Base-by-base conservation (phyloP, 2,329 filamentous ascomycete genomes). In the Aspergillus calidoustus region DNA sequence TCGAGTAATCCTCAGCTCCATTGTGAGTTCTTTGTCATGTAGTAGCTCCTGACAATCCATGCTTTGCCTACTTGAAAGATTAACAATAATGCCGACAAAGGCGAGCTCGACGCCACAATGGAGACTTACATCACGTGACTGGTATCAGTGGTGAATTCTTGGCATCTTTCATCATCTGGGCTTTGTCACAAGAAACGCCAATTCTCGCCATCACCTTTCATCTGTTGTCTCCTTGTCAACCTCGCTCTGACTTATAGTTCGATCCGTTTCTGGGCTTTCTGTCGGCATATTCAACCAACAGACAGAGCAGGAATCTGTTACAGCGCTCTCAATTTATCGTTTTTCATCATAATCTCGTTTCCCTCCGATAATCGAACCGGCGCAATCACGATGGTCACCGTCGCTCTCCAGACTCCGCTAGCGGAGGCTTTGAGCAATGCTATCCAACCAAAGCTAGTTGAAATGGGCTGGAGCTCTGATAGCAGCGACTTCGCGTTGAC, bases 401-500 rank as follows among this genome's bases (percentile, higher is more conserved):
- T 93, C 66, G 82, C 86, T 58, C 84, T 91, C 68, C 90, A 91
- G 71, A 92, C 93, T 75, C 91, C 92, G 52, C 83, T 98, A 74
- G 93, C 93, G 68, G 87, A 93, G 69, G 91, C 92, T 66, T 87
- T 99, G 58, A 92, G 90, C 75, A 83, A 84, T 70, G 89, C 89
- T 47, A 93, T 98, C 66, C 91, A 95, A 79, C 90, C 92, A 34
- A 98, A 98, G 82, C 84, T 99, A 61, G 87, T 92, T 62, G 94
- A 99, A 79, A 89, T 93, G 68, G 94, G 93, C 71, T 98, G 95
- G 94, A 93, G 89, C 64, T 89, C 90, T 31, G 90, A 90, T 68
- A 90, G 92, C 69, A 87, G 88, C 72, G 92, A 94, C 77, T 89
- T 89, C 25, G 91, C 92, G 43, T 86, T 99, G 62, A 90, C 93